Conservation (phyloP, 2,329 filamentous ascomycete species). For the Arthrobotrys musiformis region DNA sequence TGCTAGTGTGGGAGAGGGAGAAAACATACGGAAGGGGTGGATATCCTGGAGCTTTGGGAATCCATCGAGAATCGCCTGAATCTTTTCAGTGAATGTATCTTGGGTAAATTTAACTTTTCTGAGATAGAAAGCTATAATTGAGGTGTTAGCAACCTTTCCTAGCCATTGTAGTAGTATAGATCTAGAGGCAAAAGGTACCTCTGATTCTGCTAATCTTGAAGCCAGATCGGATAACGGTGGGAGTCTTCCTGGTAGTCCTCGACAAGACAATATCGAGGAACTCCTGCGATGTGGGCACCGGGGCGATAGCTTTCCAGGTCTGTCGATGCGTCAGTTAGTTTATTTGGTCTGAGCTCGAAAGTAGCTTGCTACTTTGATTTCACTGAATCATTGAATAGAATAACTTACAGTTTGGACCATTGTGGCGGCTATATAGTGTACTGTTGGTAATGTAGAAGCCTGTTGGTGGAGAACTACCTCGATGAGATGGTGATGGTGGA, state of each 20-base stretch:
- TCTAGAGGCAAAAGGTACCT: conserved; percentile 61
- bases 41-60: conserved; percentile 94
- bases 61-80: conserved; percentile 87
- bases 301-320: conserved; percentile 81
- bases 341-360: not conserved
- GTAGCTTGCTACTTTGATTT: not conserved
- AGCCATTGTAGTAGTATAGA: not conserved
- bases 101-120: conserved; percentile 98
- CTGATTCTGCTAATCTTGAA: conserved; percentile 97
- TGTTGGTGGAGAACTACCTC: not conserved
- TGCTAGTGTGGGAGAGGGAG: conserved; percentile 49
- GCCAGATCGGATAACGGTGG: conserved; percentile 92
- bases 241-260: conserved; percentile 88
- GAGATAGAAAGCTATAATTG: conserved; percentile 80
- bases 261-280: conserved; percentile 98
- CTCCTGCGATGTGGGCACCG: conserved; percentile 90
- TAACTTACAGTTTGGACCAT: conserved; percentile 54
- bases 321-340: conserved; percentile 34
- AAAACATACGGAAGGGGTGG: conserved; percentile 84
- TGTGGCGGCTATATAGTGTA: conserved; percentile 17
- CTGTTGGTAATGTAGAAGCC: conserved; percentile 3
- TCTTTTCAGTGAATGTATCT: conserved; percentile 95
- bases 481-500: conserved; percentile 18
- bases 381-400: not conserved
- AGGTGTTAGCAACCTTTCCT: conserved; percentile 44